Evolutionary conservation across 2,329 filamentous ascomycete genomes (phyloP), one percentile per base, ranked within the genome.

Genomic region (Ceratocystis papillata): DNA sequence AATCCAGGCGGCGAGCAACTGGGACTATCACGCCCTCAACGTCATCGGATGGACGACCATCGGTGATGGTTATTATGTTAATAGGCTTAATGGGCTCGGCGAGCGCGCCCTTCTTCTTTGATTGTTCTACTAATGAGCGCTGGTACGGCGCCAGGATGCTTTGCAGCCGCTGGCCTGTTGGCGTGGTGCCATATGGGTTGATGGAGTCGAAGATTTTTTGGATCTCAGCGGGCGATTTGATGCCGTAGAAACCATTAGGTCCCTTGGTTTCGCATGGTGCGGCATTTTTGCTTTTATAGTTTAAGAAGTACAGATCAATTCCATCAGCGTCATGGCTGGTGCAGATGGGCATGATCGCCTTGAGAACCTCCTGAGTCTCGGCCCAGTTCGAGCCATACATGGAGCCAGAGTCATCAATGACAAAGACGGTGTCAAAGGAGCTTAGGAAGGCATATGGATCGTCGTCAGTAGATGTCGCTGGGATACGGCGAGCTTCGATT

Each of bases 61-160:
- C 93, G 0, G 94, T 97, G 72, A 97, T 88, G 69, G 95, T 87
- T 71, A 97, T 96, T 74, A 97, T 81, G 73, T 96, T 96, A 61
- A 96, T 78, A 0, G 91, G 90, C 73, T 90, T 92, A 25, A 88
- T 79, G 53, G 53, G 4, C 48, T 53, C 20, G 53, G n/a, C 28
- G 5, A 6, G 12, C 25, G 20, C 25, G 53, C 12, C 30, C n/a
- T 57, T 57, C 10, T 30, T n/a, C 6, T 4, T 17, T 10, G 12
- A 7, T 28, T 33, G 53, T 5, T 25, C 73, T 33, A 76, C 74
- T 0, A 74, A 67, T 25, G 44, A 15, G 20, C 37, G 25, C 20
- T 37, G 15, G 73, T 96, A 96, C 0, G 88, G 85, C 59, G 80
- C 78, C 4, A 96, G 78, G 69, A 97, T 91, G 61, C 81, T 75